A percentile compares a stretch with the other conserved stretches of the same genome.
phyloP scores from a whole-genome alignment of 768 basidiomycete genomes.

The Favolaschia claudopus region DNA sequence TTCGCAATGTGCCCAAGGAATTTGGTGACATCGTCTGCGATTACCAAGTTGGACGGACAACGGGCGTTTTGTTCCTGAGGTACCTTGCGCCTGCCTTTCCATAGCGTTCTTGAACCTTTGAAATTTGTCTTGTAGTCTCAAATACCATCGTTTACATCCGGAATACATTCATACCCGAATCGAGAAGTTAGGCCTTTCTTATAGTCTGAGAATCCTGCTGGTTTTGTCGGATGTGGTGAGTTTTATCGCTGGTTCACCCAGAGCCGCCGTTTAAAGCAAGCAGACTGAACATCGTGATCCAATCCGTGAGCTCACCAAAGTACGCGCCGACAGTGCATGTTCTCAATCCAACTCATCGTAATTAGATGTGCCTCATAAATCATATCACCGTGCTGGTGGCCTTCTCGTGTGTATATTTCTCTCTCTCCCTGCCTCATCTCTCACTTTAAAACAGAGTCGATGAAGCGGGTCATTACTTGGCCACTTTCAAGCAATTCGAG shows the following conservation, averaged over 20 bases:
- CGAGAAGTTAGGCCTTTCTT: constrained; percentile 82
- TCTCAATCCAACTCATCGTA: constrained; percentile 12
- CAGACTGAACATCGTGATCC: constrained; percentile 92
- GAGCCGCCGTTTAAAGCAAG: background rate
- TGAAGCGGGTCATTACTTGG: constrained; percentile 91
- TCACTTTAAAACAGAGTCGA: constrained; percentile 63
- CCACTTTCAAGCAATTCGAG: constrained; percentile 93
- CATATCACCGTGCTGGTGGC: constrained; percentile 91
- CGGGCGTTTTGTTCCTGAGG: constrained; percentile 93
- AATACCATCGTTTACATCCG: constrained; percentile 95
- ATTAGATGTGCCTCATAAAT: constrained; percentile 86
- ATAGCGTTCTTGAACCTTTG: background rate
- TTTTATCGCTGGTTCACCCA: constrained; percentile 17
- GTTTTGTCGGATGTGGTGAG: constrained; percentile 92
- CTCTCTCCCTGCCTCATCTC: background rate
- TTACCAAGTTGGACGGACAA: constrained; percentile 95
- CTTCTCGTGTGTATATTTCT: constrained; percentile 73
- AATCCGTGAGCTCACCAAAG: constrained; percentile 93
- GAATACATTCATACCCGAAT: constrained; percentile 96
- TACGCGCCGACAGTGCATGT: constrained; percentile 33
- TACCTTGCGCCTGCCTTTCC: constrained; percentile 38
- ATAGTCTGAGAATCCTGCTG: constrained; percentile 85
- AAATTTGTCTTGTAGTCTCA: constrained; percentile 60
- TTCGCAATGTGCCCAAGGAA: constrained; percentile 91
- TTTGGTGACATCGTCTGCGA: constrained; percentile 94